Base-by-base conservation (phyloP, 345 rosid genomes). In the Gynandropsis gynandra region DNA sequence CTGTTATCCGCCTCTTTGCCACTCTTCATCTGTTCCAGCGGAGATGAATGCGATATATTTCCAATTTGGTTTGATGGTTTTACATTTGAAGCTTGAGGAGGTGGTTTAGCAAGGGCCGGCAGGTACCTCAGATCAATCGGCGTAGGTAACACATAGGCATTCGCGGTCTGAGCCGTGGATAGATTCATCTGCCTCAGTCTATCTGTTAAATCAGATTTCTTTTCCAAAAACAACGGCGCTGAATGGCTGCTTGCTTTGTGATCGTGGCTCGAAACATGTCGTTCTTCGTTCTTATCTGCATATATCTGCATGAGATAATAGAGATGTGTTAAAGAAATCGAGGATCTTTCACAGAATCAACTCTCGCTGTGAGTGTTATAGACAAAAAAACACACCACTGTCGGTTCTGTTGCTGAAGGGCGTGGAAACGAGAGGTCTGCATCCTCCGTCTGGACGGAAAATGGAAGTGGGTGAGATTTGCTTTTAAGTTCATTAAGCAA, bases 61-160 rank as follows among this genome's bases (percentile, higher is more conserved):
- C 72, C 80, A 42, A 61, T 68, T 42, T 55, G 50, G 29, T 64
- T 74, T 13, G 70, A 34, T 7, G 74, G 61, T 68, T 61, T 71
- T 36, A 70, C 29, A 7, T 35, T 66, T 29, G 76, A 40, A 63
- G n/a, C n/a, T 38, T 66, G 47, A 76, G 55, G 51, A 29, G 38
- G 19, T 19, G 81, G 46, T 68, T 76, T 78, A 36, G 83, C 69
- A 42, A 86, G 52, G 57, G 52, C 7, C 56, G 75, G 38, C 29
- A 58, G 52, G 15, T 38, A 53, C 70, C 75, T 84, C 16, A 73
- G 72, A 67, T 85, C 94, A 31, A 36, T 54, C 1, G 97, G 97
- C 8, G 77, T 88, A 16, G 99, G 99, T 59, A 93, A 72, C 32
- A 76, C 89, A 38, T 88, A 85, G 2, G 99, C 66, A 51, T 68